phyloP scores from a whole-genome alignment of 805 yeast genomes.

The Yarrowia osloensis region DNA sequence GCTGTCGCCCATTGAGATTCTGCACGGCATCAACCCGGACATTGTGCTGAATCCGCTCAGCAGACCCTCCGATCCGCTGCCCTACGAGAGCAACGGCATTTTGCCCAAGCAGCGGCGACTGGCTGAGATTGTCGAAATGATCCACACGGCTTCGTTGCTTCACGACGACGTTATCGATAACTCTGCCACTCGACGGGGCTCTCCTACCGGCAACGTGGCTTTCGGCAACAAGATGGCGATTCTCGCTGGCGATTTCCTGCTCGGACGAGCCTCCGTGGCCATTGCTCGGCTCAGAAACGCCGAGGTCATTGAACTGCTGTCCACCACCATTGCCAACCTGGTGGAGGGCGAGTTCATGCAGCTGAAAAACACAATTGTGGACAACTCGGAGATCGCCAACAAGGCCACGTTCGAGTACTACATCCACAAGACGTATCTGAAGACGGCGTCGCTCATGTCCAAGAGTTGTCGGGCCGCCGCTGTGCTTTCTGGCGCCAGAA shows the following conservation, averaged over 20 bases:
- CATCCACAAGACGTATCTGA: constrained; percentile 89
- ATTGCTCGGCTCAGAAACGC: constrained; percentile 90
- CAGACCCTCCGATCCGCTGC: constrained; percentile 72
- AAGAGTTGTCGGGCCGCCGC: constrained; percentile 93
- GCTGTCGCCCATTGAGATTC: constrained; percentile 76
- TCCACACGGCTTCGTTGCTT: constrained; percentile 91
- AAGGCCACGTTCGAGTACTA: constrained; percentile 86
- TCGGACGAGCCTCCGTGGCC: constrained; percentile 96
- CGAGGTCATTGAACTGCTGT: constrained; percentile 94
- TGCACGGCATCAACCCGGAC: constrained; percentile 88
- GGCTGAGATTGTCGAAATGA: constrained; percentile 98
- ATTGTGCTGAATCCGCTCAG: constrained; percentile 78
- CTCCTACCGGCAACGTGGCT: constrained; percentile 89
- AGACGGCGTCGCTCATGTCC: constrained; percentile 92
- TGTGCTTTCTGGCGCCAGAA: constrained; percentile 81
- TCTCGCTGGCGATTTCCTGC: constrained; percentile 90
- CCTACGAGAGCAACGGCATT: constrained; percentile 70
- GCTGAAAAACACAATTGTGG: constrained; percentile 82
- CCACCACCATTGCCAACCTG: constrained; percentile 93
- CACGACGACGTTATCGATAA: constrained; percentile 97
- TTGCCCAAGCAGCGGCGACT: constrained; percentile 92
- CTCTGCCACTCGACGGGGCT: constrained; percentile 82
- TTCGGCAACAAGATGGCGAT: constrained; percentile 98
- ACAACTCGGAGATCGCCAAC: constrained; percentile 52
- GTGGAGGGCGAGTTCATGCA: constrained; percentile 99